These are phyloP conservation scores for Picea glauca DNA, from an alignment of 75 land plant species.

Conservation along the genomic window DNA sequence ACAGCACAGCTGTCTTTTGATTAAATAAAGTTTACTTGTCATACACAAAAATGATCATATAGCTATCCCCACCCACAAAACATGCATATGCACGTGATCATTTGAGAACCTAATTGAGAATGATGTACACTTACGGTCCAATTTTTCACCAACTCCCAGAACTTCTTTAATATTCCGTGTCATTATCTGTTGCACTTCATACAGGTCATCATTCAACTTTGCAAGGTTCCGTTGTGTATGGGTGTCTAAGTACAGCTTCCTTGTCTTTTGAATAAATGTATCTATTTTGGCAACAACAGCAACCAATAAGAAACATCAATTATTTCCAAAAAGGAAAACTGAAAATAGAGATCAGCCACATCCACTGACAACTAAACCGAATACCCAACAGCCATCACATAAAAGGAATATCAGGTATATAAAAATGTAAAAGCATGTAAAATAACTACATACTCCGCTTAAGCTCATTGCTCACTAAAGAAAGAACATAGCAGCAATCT, in stretches of 20 bases:
- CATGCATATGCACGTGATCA: not conserved
- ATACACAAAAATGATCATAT: not conserved
- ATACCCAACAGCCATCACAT: not conserved
- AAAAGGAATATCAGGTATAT: not conserved
- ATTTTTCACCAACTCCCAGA: slow-evolving; percentile 95
- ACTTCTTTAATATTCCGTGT: slow-evolving; percentile 98
- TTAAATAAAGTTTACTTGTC: not conserved
- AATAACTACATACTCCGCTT: too few relatives aligned
- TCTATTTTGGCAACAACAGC: slow-evolving; percentile 36
- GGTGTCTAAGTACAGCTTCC: slow-evolving; percentile 92
- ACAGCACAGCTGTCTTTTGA: not conserved
- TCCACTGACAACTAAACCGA: not conserved
- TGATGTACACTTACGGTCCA: slow-evolving; percentile 71
- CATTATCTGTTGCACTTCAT: slow-evolving; percentile 98
- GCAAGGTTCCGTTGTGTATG: slow-evolving; percentile 86
- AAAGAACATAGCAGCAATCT: not conserved
- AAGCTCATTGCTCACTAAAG: too few relatives aligned
- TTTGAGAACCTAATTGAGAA: not conserved
- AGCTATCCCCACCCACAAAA: not conserved
- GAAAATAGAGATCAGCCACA: not conserved
- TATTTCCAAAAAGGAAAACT: not conserved
- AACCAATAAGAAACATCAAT: slow-evolving; percentile 5
- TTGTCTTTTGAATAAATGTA: slow-evolving; percentile 93
- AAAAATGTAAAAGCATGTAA: not conserved
- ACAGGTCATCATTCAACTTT: slow-evolving; percentile 94